A percentile compares a stretch with the other conserved stretches of the same genome.
Evolutionary conservation across 495 filamentous ascomycete genomes (phyloP).

Genomic region (Lentithecium fluviatile): DNA sequence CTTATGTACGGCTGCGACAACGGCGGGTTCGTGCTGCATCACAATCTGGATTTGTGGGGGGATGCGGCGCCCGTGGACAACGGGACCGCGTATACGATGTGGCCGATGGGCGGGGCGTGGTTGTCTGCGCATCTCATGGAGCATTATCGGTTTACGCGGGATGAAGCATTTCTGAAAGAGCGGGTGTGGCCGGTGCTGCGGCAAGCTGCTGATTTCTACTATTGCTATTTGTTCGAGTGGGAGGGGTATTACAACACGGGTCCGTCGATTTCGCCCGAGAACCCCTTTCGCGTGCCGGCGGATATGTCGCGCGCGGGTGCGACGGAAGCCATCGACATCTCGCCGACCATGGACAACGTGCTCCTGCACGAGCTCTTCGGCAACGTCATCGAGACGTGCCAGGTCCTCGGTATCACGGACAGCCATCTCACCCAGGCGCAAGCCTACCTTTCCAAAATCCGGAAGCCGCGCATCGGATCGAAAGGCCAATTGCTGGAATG

Average conservation of each 20-base stretch:
- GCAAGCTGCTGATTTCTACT: constrained; percentile 23
- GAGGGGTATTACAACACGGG: constrained; percentile 25
- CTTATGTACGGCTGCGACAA: constrained; percentile 50
- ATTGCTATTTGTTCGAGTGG: constrained; percentile 25
- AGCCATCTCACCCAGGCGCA: constrained; percentile 5
- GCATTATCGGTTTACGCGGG: constrained; percentile 29
- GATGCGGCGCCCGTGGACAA: constrained; percentile 33
- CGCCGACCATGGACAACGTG: constrained; percentile 21
- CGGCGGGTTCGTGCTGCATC: constrained; percentile 42
- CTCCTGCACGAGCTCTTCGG: constrained; percentile 31
- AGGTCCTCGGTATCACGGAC: constrained; percentile 1
- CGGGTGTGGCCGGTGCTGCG: constrained; percentile 18
- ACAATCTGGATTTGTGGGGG: constrained; percentile 37
- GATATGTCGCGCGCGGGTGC: constrained; percentile 5
- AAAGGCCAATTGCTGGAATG: constrained; percentile 20
- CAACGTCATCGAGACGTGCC: constrained; percentile 14
- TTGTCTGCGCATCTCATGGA: constrained; percentile 23
- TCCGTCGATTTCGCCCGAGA: constrained; percentile 32
- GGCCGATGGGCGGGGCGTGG: constrained; percentile 30
- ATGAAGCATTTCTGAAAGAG: constrained; percentile 18
- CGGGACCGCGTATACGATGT: constrained; percentile 21
- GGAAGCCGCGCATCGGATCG: not conserved
- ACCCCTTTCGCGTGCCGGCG: constrained; percentile 21
- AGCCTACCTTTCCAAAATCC: constrained; percentile 8
- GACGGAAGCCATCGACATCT: constrained; percentile 6